Evolutionary conservation across 2,329 filamentous ascomycete genomes (phyloP).

Genomic region (Claviceps citrina): DNA sequence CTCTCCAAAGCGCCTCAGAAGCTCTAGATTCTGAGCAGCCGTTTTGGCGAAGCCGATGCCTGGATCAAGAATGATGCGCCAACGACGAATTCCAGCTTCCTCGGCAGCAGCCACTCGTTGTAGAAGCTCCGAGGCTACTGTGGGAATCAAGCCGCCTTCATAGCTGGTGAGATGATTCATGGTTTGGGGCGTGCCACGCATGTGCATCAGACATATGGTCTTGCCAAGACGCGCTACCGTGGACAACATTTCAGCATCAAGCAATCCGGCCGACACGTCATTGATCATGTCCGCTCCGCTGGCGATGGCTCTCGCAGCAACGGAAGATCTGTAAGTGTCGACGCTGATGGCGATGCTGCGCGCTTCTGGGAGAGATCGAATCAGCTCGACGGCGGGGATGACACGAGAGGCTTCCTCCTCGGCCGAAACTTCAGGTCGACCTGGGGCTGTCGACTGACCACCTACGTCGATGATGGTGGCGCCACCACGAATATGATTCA

Average conservation of each 20-base stretch:
- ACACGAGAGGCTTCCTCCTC: constrained; percentile 66
- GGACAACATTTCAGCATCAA: constrained; percentile 69
- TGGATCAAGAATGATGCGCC: constrained; percentile 89
- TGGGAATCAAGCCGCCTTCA: constrained; percentile 48
- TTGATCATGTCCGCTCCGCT: constrained; percentile 89
- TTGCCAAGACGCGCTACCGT: constrained; percentile 64
- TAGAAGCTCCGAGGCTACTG: constrained; percentile 52
- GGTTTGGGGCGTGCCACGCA: constrained; percentile 72
- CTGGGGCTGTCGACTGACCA: constrained; percentile 80
- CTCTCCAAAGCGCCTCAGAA: constrained; percentile 52
- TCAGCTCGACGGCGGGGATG: constrained; percentile 59
- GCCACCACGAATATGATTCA: constrained; percentile 47
- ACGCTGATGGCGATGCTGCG: constrained; percentile 60
- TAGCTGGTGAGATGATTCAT: constrained; percentile 62
- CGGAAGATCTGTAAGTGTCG: constrained; percentile 79
- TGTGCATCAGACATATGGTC: constrained; percentile 79
- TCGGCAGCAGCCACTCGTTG: constrained; percentile 59
- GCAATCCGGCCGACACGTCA: constrained; percentile 69
- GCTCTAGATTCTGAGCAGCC: constrained; percentile 61
- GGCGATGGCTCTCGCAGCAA: constrained; percentile 59
- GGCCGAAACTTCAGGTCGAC: constrained; percentile 49
- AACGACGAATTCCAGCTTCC: constrained; percentile 67
- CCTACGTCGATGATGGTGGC: constrained; percentile 83
- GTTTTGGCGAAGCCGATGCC: constrained; percentile 91
- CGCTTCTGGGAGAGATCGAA: constrained; percentile 51